phyloP scores from a whole-genome alignment of 2,329 filamentous ascomycete species.

The Verruconis gallopava region DNA sequence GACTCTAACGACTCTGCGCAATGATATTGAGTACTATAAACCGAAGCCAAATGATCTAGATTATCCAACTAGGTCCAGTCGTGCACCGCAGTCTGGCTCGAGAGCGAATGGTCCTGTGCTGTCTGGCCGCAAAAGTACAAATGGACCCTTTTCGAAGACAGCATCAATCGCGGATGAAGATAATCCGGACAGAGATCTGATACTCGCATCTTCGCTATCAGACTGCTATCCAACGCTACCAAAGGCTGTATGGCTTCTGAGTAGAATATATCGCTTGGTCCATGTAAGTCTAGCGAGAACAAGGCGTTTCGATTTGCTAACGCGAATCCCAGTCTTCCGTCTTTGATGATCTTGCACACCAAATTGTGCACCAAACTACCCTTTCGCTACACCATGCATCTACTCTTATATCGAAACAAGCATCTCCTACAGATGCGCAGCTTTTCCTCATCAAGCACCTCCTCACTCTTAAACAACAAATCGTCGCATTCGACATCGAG shows the following conservation, averaged over 20 bases:
- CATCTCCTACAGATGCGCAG: constrained; percentile 60
- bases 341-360: constrained; percentile 60
- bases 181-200: constrained; percentile 36
- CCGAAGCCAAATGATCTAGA: constrained; percentile 53
- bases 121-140: constrained; percentile 40
- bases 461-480: constrained; percentile 87
- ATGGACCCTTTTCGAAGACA: constrained; percentile 29
- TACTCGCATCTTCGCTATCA: constrained; percentile 42
- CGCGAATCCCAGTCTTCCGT: constrained; percentile 41
- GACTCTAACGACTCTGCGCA: constrained; percentile 47
- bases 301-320: constrained; percentile 11
- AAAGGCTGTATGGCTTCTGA: constrained; percentile 56
- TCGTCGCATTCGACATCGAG: constrained; percentile 90
- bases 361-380: constrained; percentile 84
- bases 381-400: constrained; percentile 69
- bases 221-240: constrained; percentile 55
- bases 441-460: constrained; percentile 93
- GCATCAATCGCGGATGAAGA: constrained; percentile 40
- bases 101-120: constrained; percentile 29
- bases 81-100: constrained; percentile 10
- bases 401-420: constrained; percentile 51
- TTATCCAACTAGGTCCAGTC: constrained; percentile 36
- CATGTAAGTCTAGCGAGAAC: constrained; percentile 39
- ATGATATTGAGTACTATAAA: constrained; percentile 54
- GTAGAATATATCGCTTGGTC: constrained; percentile 55